phyloP scores from a whole-genome alignment of 225 moss, liverwort and hornwort species.

The Polytrichum commune region DNA sequence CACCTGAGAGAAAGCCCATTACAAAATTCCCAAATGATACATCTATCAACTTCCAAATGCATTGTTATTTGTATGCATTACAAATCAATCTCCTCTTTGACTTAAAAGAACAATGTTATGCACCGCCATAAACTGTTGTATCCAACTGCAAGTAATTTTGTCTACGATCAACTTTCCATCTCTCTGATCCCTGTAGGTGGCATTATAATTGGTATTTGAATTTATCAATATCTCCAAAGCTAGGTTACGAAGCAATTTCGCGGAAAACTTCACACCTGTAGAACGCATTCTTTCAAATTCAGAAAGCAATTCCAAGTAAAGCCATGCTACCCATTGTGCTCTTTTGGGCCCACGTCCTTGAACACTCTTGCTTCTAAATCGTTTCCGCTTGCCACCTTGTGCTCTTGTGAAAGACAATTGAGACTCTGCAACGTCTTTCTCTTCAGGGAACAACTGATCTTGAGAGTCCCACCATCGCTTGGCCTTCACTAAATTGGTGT shows the following conservation, averaged over 20 bases:
- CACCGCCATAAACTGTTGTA: slow-evolving; percentile 43
- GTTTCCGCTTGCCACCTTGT: slow-evolving; percentile 19
- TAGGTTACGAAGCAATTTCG: slow-evolving; percentile 41
- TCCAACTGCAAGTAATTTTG: slow-evolving; percentile 52
- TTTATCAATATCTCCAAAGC: slow-evolving; percentile 31
- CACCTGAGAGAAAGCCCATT: too few species aligned
- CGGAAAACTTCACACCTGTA: slow-evolving; percentile 33
- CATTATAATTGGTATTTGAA: slow-evolving; percentile 33
- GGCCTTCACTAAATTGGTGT: slow-evolving; percentile 43
- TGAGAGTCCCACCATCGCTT: slow-evolving; percentile 48
- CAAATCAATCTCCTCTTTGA: neutral
- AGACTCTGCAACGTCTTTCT: slow-evolving; percentile 20
- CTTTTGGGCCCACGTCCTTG: slow-evolving; percentile 48
- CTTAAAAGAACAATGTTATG: neutral
- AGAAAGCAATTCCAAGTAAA: slow-evolving; percentile 30
- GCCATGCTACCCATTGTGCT: slow-evolving; percentile 50
- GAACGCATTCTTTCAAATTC: slow-evolving; percentile 37
- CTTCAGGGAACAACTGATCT: slow-evolving; percentile 30
- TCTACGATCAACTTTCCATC: slow-evolving; percentile 33
- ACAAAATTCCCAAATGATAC: too few species aligned
- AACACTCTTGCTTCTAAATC: slow-evolving; percentile 30
- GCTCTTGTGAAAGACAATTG: slow-evolving; percentile 20
- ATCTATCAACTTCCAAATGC: too few species aligned
- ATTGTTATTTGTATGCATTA: neutral
- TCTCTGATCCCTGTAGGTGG: slow-evolving; percentile 33